Conservation (phyloP, 1,139 yeast species). For the Lodderomyces parapsilosis region DNA sequence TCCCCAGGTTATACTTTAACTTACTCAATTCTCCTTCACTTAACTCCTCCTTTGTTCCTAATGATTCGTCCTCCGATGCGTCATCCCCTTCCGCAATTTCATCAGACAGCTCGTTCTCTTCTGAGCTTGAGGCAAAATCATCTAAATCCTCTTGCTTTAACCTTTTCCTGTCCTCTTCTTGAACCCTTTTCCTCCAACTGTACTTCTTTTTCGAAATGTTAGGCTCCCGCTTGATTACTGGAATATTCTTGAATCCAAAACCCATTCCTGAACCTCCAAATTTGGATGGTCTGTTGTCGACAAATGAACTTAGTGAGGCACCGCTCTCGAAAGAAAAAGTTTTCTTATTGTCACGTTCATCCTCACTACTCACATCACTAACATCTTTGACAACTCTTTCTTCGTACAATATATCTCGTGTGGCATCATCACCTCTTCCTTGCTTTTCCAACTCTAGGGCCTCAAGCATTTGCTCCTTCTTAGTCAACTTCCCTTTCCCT, state of each 20-base stretch:
- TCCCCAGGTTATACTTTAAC: constrained; percentile 19
- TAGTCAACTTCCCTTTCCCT: constrained; percentile 77
- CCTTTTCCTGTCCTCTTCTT: constrained; percentile 36
- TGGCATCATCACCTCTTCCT: constrained; percentile 68
- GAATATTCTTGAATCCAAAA: constrained; percentile 64
- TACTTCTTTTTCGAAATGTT: constrained; percentile 35
- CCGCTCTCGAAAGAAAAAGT: neutral
- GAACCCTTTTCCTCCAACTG: constrained; percentile 43
- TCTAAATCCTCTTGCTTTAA: constrained; percentile 36
- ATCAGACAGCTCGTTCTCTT: constrained; percentile 19
- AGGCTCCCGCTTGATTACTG: constrained; percentile 29
- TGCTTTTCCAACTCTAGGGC: constrained; percentile 73
- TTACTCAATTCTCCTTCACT: constrained; percentile 30
- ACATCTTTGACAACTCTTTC: constrained; percentile 59
- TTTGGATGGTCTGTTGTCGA: constrained; percentile 69
- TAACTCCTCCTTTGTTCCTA: constrained; percentile 16
- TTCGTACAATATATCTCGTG: constrained; percentile 66
- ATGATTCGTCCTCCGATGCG: constrained; percentile 8
- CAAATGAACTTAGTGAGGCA: constrained; percentile 48
- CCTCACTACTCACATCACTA: constrained; percentile 22
- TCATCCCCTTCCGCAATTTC: constrained; percentile 18
- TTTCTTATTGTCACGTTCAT: constrained; percentile 4
- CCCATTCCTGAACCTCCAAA: constrained; percentile 63
- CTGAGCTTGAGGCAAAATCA: constrained; percentile 33
- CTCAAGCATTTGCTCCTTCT: constrained; percentile 67